Evolutionary conservation across 208 protist genomes (phyloP), one percentile per base, ranked within the genome.

Genomic region (Acanthamoeba healyi): DNA sequence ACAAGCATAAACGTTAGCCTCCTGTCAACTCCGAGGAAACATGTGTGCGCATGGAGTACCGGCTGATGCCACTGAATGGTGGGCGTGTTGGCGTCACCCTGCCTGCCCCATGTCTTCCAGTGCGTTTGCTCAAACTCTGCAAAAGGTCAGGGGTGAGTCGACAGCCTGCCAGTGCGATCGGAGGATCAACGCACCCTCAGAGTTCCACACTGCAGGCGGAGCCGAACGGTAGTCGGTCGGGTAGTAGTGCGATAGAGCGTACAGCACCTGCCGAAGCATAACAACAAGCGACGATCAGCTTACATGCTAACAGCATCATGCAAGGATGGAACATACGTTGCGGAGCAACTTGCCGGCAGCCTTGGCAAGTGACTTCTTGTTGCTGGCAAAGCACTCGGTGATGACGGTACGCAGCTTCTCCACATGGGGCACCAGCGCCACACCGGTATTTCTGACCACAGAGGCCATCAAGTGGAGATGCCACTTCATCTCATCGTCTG

Each of bases 401-500:
- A 92, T 26, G 15, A 54, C 44, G n/a, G 58, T 42, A 7, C 36
- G 51, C 9, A 92, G 22, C 29, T 92, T 24, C 19, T 38, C 36
- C 36, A 77, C 19, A 74, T 92, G 61, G 51, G 56, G 49, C 40
- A 92, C 40, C 36, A 92, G 24, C 32, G 86, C 86, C 2, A 54
- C 4, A 44, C 86, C 86, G 19, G 40, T 54, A 4, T 19, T 29
- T 29, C 74, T 92, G 15, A 92, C 58, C 22, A 92, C 86, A 9
- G 34, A 42, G 22, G 56, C 38, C 51, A 92, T 19, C 86, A 92
- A 29, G 36, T 65, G 58, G 7, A 92, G 61, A 42, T 92, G 74
- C 86, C 86, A 92, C 34, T 34, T n/a, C 51, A 74, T 67, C 56
- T 92, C 86, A 2, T 74, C 38, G 22, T 92, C 86, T 17, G 86